Percentiles rank a stretch among this genome's conserved stretches.
Evolutionary conservation across 495 filamentous ascomycete genomes (phyloP).

Genomic region (Podospora australis): DNA sequence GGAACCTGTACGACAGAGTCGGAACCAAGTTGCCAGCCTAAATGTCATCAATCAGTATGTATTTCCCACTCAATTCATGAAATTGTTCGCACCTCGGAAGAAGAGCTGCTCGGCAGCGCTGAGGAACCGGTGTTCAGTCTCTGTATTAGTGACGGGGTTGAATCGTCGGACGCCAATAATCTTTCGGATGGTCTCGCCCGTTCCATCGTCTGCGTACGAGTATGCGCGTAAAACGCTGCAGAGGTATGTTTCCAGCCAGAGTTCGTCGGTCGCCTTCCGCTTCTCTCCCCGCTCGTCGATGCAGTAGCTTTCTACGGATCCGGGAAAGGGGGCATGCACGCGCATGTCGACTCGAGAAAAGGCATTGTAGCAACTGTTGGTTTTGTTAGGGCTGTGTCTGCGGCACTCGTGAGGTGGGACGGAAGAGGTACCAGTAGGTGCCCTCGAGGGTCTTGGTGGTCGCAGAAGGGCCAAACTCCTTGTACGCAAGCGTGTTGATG

Average conservation of each 20-base stretch:
- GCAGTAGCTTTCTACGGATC: slow-evolving; percentile 90
- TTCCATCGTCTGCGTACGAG: slow-evolving; percentile 91
- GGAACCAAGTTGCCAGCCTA: slow-evolving; percentile 91
- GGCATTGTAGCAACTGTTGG: slow-evolving; percentile 99
- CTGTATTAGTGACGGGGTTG: slow-evolving; percentile 94
- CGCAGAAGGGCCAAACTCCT: slow-evolving; percentile 66
- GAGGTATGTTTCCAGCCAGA: slow-evolving; percentile 97
- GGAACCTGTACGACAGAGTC: slow-evolving; percentile 97
- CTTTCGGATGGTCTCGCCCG: slow-evolving; percentile 82
- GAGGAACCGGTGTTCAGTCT: slow-evolving; percentile 93
- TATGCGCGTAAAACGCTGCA: slow-evolving; percentile 91
- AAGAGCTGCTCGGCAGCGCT: slow-evolving; percentile 93
- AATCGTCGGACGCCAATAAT: slow-evolving; percentile 92
- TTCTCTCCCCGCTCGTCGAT: slow-evolving; percentile 95
- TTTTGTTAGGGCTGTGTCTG: no score
- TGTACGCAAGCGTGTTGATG: slow-evolving; percentile 93
- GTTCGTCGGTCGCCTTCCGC: slow-evolving; percentile 78
- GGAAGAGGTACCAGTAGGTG: slow-evolving; percentile 71
- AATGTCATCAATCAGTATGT: background rate
- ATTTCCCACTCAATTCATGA: no score
- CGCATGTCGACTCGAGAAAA: slow-evolving; percentile 98
- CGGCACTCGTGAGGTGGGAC: no score
- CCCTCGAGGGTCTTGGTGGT: slow-evolving; percentile 88
- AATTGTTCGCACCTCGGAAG: slow-evolving; percentile 63
- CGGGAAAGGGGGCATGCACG: slow-evolving; percentile 92